A percentile compares a stretch with the other conserved stretches of the same genome.
These are phyloP conservation scores for Capsicum rhomboideum DNA, from an alignment of 257 asterid species.

Conservation along the genomic window DNA sequence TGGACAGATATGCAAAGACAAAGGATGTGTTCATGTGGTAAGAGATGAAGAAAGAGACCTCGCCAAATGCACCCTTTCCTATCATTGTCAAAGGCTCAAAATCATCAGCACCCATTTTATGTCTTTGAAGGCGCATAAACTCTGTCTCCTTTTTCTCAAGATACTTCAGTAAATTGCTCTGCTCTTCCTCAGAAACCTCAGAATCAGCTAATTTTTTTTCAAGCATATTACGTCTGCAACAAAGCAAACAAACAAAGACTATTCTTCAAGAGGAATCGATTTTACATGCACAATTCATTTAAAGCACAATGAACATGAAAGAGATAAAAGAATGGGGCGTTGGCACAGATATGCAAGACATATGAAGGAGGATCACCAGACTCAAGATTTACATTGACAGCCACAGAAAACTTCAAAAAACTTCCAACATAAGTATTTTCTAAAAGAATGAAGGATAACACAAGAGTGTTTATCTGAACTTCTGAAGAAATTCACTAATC, in stretches of 20 bases:
- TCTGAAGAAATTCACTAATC: background rate
- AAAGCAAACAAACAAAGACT: constrained; percentile 1
- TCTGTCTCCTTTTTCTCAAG: constrained; percentile 92
- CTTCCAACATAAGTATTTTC: background rate
- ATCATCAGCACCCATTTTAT: constrained; percentile 96
- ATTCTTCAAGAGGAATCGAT: background rate
- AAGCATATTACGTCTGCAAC: constrained; percentile 66
- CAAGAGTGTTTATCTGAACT: background rate
- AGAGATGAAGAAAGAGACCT: constrained; percentile 41
- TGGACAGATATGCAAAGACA: background rate
- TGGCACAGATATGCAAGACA: too few relatives aligned
- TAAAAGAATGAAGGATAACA: background rate
- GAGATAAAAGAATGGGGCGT: background rate
- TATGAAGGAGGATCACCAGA: background rate
- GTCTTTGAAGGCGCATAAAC: constrained; percentile 97
- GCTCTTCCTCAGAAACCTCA: constrained; percentile 89
- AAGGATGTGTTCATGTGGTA: background rate
- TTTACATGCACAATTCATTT: background rate
- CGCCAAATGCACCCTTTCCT: constrained; percentile 97
- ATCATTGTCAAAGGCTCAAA: constrained; percentile 94
- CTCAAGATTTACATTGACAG: background rate
- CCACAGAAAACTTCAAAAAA: background rate
- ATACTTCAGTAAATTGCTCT: constrained; percentile 63
- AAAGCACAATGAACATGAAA: background rate
- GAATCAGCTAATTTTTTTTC: constrained; percentile 93